Conservation (phyloP, 768 basidiomycete species). For the Tulasnella sp. region DNA sequence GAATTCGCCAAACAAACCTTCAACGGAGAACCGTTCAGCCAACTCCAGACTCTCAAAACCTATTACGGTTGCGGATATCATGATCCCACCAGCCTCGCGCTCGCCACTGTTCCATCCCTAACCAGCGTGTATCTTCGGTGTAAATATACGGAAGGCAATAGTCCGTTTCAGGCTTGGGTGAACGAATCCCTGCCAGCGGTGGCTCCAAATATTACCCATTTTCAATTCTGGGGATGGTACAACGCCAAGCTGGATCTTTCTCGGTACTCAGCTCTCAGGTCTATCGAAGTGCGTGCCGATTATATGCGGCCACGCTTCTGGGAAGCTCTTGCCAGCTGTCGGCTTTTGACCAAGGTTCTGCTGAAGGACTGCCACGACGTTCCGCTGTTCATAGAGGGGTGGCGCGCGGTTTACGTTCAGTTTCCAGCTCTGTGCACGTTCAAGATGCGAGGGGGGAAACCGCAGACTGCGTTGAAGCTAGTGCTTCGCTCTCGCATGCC, state of each 20-base stretch:
- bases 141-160: too few species aligned
- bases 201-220: neutral
- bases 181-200: too few species aligned
- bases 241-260: too few species aligned
- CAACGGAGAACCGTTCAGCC: too few species aligned
- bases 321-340: neutral
- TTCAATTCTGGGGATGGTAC: neutral
- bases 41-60: too few species aligned
- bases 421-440: neutral
- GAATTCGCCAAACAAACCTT: too few species aligned
- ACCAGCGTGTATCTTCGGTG: too few species aligned
- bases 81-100: too few species aligned
- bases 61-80: too few species aligned
- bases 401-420: neutral
- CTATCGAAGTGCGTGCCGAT: too few species aligned
- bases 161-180: too few species aligned
- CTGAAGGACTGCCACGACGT: neutral
- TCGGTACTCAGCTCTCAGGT: too few species aligned
- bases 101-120: neutral
- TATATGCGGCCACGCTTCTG: neutral
- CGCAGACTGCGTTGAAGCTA: neutral
- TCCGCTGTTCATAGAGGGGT: neutral
- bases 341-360: neutral
- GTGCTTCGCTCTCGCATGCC: neutral
- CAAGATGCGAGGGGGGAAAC: neutral